These are phyloP conservation scores for Podaxis rugospora DNA, from an alignment of 768 basidiomycete genomes.

Conservation along the genomic window DNA sequence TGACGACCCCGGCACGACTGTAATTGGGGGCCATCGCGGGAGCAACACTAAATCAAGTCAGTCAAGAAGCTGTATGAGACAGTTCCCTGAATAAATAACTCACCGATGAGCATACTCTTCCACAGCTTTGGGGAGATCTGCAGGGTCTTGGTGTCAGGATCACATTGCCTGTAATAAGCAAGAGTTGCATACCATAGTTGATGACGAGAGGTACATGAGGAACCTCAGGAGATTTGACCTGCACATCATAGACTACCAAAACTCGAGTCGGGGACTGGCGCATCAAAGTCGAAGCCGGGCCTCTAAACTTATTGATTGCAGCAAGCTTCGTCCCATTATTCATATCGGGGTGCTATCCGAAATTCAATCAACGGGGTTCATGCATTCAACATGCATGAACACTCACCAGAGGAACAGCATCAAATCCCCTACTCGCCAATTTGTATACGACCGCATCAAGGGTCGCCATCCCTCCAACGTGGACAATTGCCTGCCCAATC, in stretches of 20 bases:
- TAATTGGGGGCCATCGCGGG: slow-evolving; percentile 85
- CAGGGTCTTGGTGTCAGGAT: not conserved
- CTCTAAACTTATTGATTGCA: slow-evolving; percentile 81
- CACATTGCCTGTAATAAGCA: slow-evolving; percentile 2
- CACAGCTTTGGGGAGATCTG: slow-evolving; percentile 90
- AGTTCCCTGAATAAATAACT: slow-evolving; percentile 13
- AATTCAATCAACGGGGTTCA: slow-evolving; percentile 14
- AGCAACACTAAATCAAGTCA: slow-evolving; percentile 53
- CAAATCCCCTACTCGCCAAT: slow-evolving; percentile 77
- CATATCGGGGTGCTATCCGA: slow-evolving; percentile 85
- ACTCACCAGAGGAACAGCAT: slow-evolving; percentile 84
- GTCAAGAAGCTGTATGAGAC: not conserved
- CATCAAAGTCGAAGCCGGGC: slow-evolving; percentile 49
- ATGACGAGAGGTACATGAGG: slow-evolving; percentile 89
- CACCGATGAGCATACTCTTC: slow-evolving; percentile 97
- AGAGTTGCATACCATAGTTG: slow-evolving; percentile 71
- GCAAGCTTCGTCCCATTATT: slow-evolving; percentile 76
- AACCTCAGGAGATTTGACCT: slow-evolving; percentile 86
- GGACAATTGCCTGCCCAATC: slow-evolving; percentile 74
- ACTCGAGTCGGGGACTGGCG: slow-evolving; percentile 68
- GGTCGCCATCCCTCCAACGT: slow-evolving; percentile 84
- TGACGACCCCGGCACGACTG: slow-evolving; percentile 83
- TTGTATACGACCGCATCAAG: slow-evolving; percentile 90
- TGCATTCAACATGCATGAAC: slow-evolving; percentile 7
- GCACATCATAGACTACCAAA: slow-evolving; percentile 91